phyloP scores from a whole-genome alignment of 2,329 filamentous ascomycete species.

The Magnaporthiopsis incrustans region DNA sequence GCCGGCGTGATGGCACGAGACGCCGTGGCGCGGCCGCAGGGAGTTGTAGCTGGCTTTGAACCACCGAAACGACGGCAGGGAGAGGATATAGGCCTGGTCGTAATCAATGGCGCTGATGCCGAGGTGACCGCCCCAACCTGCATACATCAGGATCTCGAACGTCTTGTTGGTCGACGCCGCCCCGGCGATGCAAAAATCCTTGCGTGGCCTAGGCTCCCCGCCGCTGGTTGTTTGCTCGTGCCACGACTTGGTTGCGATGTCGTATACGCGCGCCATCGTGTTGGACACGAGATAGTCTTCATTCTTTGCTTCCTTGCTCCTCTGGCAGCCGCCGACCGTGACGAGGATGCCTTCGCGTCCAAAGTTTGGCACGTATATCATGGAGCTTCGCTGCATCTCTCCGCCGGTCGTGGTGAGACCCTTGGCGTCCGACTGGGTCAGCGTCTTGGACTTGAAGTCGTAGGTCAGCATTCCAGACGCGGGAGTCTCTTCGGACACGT shows the following conservation, averaged over 20 bases:
- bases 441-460: slow-evolving; percentile 10
- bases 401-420: not conserved
- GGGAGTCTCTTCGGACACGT: not conserved
- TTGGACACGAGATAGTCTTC: slow-evolving; percentile 9
- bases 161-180: slow-evolving; percentile 15
- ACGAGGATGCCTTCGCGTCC: slow-evolving; percentile 14
- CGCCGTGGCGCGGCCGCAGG: slow-evolving; percentile 14
- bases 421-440: slow-evolving; percentile 4
- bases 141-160: slow-evolving; percentile 18
- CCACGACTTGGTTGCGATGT: slow-evolving; percentile 12
- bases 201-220: slow-evolving; percentile 11
- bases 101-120: slow-evolving; percentile 12
- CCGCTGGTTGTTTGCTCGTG: slow-evolving; percentile 16
- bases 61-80: slow-evolving; percentile 18
- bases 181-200: slow-evolving; percentile 17
- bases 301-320: not conserved
- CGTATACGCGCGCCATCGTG: slow-evolving; percentile 13
- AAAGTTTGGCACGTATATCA: slow-evolving; percentile 14
- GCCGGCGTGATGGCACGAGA: slow-evolving; percentile 21
- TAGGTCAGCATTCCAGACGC: slow-evolving; percentile 11
- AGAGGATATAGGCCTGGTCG: slow-evolving; percentile 17
- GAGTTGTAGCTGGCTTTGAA: slow-evolving; percentile 15
- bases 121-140: slow-evolving; percentile 15
- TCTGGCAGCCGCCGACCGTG: slow-evolving; percentile 11
- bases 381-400: slow-evolving; percentile 7